phyloP scores from a whole-genome alignment of 192 early-diverging fungal genomes.

The Dispira simplex region DNA sequence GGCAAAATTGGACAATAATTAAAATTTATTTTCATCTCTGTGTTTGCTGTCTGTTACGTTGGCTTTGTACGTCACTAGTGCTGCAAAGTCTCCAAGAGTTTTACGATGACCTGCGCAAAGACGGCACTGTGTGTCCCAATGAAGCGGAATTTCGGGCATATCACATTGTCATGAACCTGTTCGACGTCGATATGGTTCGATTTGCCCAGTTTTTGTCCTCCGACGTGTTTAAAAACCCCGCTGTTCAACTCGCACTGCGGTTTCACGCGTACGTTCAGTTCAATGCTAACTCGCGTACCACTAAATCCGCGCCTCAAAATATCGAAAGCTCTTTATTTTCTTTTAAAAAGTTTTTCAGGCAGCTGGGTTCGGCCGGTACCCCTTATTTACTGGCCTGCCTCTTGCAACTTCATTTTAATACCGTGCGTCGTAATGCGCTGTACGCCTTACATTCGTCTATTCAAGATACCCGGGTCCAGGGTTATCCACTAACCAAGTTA shows the following conservation, averaged over 20 bases:
- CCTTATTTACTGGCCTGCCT: constrained; percentile 67
- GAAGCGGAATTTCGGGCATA: constrained; percentile 89
- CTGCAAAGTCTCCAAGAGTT: constrained; percentile 73
- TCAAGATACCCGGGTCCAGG: constrained; percentile 23
- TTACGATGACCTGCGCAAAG: constrained; percentile 56
- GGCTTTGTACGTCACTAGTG: constrained; percentile 25
- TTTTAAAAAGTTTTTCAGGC: constrained; percentile 58
- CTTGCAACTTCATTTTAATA: constrained; percentile 54
- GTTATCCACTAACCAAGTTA: constrained; percentile 29
- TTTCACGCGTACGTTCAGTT: constrained; percentile 44
- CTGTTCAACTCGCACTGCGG: constrained; percentile 52
- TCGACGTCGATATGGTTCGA: constrained; percentile 53
- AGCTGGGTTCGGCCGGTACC: constrained; percentile 33
- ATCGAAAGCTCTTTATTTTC: constrained; percentile 41
- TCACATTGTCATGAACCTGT: constrained; percentile 59
- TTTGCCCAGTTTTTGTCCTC: constrained; percentile 39
- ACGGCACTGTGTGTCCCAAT: constrained; percentile 39
- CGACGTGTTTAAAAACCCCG: constrained; percentile 35
- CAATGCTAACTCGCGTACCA: constrained; percentile 23
- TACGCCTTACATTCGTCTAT: constrained; percentile 56
- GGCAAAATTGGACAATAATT: no score
- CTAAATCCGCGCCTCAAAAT: constrained; percentile 27
- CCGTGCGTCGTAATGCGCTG: constrained; percentile 56
- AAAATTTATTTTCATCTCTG: neutral
- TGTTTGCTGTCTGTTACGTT: neutral